Evolutionary conservation across 192 early-diverging fungal species (phyloP).

Genomic region (Backusella westeae): DNA sequence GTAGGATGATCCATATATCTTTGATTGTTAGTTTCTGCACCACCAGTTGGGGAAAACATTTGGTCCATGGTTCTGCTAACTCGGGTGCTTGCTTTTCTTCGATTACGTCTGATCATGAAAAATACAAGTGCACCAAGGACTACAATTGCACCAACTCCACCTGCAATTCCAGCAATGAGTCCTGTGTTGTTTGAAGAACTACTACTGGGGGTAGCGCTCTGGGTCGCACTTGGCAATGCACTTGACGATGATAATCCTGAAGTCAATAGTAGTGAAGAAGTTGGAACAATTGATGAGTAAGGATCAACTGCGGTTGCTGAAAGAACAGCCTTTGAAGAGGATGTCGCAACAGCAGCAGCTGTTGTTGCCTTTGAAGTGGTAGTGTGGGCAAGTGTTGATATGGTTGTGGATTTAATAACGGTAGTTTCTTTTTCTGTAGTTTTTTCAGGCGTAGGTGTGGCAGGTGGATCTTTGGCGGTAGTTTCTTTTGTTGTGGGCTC

Average conservation of each 20-base stretch:
- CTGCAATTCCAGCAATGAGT: conserved; percentile 14
- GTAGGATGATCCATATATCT: not conserved
- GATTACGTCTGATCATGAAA: conserved; percentile 7
- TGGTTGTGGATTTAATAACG: not conserved
- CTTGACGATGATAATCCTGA: not conserved
- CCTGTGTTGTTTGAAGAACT: not conserved
- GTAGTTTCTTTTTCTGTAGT: not conserved
- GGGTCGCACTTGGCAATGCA: not conserved
- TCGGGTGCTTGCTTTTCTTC: conserved; percentile 14
- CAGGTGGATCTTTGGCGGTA: not conserved
- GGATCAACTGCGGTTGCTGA: not conserved
- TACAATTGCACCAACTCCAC: conserved; percentile 2
- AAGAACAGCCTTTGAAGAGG: not conserved
- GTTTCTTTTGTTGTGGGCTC: not conserved
- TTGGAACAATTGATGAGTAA: not conserved
- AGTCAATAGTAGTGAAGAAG: not conserved
- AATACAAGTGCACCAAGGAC: conserved; percentile 6
- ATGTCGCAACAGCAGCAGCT: not conserved
- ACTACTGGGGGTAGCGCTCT: not conserved
- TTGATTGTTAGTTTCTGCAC: not conserved
- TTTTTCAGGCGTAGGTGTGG: not conserved
- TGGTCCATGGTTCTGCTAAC: conserved; percentile 6
- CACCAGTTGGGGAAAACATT: conserved; percentile 6
- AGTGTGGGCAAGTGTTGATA: not conserved
- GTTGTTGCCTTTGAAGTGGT: not conserved